Evolutionary conservation across 257 asterid species (phyloP).

Genomic region (Solanum neorickii): DNA sequence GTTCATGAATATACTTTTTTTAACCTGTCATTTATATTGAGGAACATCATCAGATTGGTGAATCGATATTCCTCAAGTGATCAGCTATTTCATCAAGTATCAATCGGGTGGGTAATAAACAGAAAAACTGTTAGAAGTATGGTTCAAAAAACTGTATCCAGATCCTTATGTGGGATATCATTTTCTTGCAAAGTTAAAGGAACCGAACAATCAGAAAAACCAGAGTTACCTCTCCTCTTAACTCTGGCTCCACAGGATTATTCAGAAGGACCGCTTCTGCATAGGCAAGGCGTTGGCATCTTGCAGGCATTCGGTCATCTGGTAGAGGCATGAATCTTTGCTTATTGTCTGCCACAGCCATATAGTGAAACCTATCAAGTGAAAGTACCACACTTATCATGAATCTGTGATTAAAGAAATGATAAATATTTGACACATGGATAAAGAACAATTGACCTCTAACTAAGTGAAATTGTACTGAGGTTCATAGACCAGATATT

Average conservation of each 20-base stretch:
- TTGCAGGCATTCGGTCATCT: constrained; percentile 54
- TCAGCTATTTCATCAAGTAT: not conserved
- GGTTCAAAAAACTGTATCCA: not conserved
- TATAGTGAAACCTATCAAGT: constrained; percentile 51
- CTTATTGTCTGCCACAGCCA: constrained; percentile 67
- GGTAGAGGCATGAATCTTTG: constrained; percentile 70
- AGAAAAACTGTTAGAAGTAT: not conserved
- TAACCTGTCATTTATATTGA: not conserved
- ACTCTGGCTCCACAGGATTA: constrained; percentile 53
- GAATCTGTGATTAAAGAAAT: not conserved
- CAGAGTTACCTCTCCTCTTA: constrained; percentile 56
- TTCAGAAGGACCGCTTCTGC: constrained; percentile 75
- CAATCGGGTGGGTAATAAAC: not conserved
- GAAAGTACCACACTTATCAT: not conserved
- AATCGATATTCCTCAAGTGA: not conserved
- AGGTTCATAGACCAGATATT: not conserved
- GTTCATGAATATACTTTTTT: not conserved
- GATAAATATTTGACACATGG: not conserved
- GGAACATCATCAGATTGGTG: not conserved
- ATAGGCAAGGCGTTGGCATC: constrained; percentile 53
- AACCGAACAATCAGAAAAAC: not conserved
- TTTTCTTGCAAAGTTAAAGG: not conserved
- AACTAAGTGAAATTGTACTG: not conserved
- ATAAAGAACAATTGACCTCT: not conserved
- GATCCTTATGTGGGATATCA: not conserved